These are phyloP conservation scores for Toxoplasma gondii DNA, from an alignment of 169 alveolate species.

Conservation along the genomic window DNA sequence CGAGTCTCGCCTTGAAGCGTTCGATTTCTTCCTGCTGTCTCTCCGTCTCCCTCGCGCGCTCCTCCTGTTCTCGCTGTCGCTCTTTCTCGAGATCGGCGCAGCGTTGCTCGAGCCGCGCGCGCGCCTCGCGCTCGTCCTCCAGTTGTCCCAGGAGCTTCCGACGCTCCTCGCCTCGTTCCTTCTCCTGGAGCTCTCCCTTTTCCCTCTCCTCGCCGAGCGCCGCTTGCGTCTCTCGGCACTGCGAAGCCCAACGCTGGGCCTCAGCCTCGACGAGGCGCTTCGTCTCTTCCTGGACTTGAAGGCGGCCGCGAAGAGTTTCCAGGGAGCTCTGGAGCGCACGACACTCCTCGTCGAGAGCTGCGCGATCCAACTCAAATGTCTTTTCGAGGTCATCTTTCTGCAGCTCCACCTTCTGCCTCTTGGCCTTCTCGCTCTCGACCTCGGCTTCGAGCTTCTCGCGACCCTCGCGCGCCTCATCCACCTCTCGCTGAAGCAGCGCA, in stretches of 20 bases:
- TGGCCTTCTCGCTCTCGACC: background rate
- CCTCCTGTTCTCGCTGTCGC: background rate
- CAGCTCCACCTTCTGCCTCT: background rate
- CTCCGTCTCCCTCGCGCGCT: background rate
- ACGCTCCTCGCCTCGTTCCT: background rate
- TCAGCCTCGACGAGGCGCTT: background rate
- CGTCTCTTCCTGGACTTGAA: background rate
- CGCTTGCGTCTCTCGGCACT: background rate
- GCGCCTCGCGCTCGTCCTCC: background rate
- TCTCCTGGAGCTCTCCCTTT: background rate
- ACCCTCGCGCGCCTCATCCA: background rate
- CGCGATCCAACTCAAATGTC: slow-evolving; percentile 12
- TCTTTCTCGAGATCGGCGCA: background rate
- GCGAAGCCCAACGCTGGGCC: background rate
- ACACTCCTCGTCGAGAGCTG: slow-evolving; percentile 12
- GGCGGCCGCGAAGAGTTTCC: background rate
- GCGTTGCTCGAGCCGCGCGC: background rate
- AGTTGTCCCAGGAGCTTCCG: background rate
- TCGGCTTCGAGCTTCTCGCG: background rate
- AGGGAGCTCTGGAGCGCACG: slow-evolving; percentile 1
- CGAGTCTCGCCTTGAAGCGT: background rate
- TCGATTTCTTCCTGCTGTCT: background rate
- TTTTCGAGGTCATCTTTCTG: slow-evolving; percentile 5
- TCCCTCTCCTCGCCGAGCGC: slow-evolving; percentile 24
- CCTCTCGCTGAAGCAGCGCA: background rate